Conservation (phyloP, 257 asterid genomes). For the Eustoma russellianum region DNA sequence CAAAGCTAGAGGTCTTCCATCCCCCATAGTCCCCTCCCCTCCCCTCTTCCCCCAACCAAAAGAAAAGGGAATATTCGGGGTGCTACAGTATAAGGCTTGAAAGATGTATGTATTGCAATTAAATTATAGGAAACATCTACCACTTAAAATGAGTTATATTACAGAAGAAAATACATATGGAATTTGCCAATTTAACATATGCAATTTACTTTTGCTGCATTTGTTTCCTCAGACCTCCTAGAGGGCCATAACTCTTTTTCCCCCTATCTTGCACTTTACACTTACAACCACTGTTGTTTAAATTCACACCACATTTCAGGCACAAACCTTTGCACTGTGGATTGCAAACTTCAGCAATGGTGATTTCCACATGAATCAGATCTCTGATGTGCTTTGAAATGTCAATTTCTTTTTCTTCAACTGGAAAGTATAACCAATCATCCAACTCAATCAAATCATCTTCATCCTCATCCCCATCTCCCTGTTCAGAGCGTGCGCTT, state of each 20-base stretch:
- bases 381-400: conserved; percentile 85
- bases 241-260: conserved; percentile 53
- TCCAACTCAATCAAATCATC: conserved; percentile 47
- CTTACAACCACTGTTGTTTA: conserved; percentile 41
- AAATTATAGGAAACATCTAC: too few species aligned
- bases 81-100: too few species aligned
- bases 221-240: conserved; percentile 52
- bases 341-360: conserved; percentile 53
- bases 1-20: too few species aligned
- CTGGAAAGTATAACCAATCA: conserved; percentile 71
- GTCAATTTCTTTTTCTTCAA: conserved; percentile 47
- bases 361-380: conserved; percentile 80
- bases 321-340: conserved; percentile 75
- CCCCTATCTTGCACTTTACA: conserved; percentile 31
- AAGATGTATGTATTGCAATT: too few species aligned
- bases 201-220: conserved; percentile 45
- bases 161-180: too few species aligned
- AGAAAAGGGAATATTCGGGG: too few species aligned
- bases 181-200: too few species aligned
- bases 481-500: conserved; percentile 15
- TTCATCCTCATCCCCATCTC: conserved; percentile 30
- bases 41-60: too few species aligned
- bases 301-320: conserved; percentile 63
- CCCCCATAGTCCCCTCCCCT: too few species aligned
- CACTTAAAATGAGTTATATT: too few species aligned